Percentiles rank a stretch among this genome's conserved stretches.
These are phyloP conservation scores for Lindgomyces ingoldianus DNA, from an alignment of 495 filamentous ascomycete genomes.

Conservation along the genomic window DNA sequence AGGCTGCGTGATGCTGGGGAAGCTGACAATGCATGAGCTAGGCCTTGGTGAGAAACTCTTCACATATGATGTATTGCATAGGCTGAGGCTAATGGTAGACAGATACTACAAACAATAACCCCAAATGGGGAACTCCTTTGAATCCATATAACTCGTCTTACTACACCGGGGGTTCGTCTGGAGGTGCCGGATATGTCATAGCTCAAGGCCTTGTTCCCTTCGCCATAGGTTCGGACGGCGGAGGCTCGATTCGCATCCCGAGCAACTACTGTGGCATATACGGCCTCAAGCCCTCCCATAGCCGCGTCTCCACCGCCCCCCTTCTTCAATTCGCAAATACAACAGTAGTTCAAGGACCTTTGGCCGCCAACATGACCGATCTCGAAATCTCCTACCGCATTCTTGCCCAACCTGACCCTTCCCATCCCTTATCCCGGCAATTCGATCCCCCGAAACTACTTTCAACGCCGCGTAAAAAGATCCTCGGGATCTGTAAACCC, in stretches of 20 bases:
- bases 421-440: conserved; percentile 51
- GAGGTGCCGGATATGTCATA: conserved; percentile 79
- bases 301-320: conserved; percentile 67
- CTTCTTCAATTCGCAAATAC: conserved; percentile 62
- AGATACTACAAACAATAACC: conserved; percentile 85
- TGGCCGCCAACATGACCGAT: conserved; percentile 75
- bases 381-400: conserved; percentile 79
- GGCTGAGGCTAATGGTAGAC: conserved; percentile 1
- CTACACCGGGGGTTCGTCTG: conserved; percentile 88
- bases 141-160: conserved; percentile 81
- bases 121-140: conserved; percentile 72
- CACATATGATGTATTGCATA: not conserved
- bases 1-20: conserved; percentile 81
- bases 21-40: conserved; percentile 89
- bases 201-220: conserved; percentile 76
- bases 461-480: conserved; percentile 44
- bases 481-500: conserved; percentile 70
- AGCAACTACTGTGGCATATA: conserved; percentile 81
- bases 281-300: conserved; percentile 82
- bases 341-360: conserved; percentile 71
- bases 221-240: conserved; percentile 81
- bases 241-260: conserved; percentile 83
- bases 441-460: conserved; percentile 53
- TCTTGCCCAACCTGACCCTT: conserved; percentile 70
- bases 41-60: conserved; percentile 59